These are phyloP conservation scores for Pugionium dolabratum DNA, from an alignment of 345 rosid species.

Conservation along the genomic window DNA sequence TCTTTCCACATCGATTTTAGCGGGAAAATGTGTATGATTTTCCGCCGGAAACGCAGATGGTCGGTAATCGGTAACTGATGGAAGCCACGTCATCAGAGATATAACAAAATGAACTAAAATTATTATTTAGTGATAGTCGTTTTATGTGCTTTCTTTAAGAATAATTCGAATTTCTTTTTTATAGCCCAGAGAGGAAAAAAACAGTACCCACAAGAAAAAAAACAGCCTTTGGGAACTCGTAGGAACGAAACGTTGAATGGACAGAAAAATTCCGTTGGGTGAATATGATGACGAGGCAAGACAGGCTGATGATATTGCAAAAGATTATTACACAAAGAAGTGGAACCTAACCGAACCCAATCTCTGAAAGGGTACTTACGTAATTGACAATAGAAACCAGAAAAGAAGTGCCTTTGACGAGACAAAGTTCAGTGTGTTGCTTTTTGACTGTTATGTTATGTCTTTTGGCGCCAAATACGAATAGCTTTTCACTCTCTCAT, in stretches of 20 bases:
- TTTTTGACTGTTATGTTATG: not conserved
- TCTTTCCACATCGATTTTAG: slow-evolving; percentile 30
- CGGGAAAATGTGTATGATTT: slow-evolving; percentile 45
- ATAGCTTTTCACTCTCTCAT: not conserved
- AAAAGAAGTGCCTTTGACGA: not conserved
- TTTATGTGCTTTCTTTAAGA: slow-evolving; percentile 37
- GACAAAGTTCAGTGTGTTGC: not conserved
- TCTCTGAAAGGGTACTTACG: not conserved
- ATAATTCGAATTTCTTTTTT: not conserved
- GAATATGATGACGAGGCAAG: slow-evolving; percentile 41
- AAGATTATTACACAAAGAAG: not conserved
- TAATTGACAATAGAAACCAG: not conserved
- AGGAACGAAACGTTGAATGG: slow-evolving; percentile 36
- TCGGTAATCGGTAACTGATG: slow-evolving; percentile 35
- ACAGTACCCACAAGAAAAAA: slow-evolving; percentile 29
- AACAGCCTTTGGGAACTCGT: slow-evolving; percentile 41
- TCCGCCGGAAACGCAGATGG: slow-evolving; percentile 16
- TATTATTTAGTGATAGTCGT: slow-evolving; percentile 6
- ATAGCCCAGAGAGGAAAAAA: not conserved
- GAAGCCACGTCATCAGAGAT: slow-evolving; percentile 35
- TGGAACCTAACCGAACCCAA: not conserved
- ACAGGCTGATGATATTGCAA: slow-evolving; percentile 10
- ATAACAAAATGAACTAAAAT: too few species aligned
- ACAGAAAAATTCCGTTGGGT: slow-evolving; percentile 32
- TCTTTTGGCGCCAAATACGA: not conserved